A percentile compares a stretch with the other conserved stretches of the same genome.
Conservation (phyloP, 805 yeast genomes). For the Wickerhamomyces alni region DNA sequence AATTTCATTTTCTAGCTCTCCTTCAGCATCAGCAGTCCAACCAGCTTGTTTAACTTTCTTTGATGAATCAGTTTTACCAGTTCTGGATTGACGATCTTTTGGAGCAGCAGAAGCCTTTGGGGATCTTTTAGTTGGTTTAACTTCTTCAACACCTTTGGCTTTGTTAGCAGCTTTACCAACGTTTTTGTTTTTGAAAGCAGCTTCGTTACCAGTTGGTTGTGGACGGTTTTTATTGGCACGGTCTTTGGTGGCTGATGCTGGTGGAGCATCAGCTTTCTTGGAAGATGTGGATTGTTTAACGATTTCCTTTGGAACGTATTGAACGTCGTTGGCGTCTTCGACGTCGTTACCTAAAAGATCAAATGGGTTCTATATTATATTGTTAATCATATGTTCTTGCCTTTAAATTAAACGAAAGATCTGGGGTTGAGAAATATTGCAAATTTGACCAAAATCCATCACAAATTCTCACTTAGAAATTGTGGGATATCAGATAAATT, state of each 20-base stretch:
- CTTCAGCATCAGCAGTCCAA: conserved; percentile 78
- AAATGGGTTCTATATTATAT: conserved; percentile 59
- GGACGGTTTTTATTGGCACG: conserved; percentile 69
- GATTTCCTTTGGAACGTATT: conserved; percentile 59
- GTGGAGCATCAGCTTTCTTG: conserved; percentile 80
- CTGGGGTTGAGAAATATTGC: too few species aligned
- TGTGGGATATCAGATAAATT: too few species aligned
- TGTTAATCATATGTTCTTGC: too few species aligned
- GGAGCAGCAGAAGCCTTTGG: conserved; percentile 40
- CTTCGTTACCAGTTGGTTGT: conserved; percentile 80
- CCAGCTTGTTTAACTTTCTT: conserved; percentile 75
- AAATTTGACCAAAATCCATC: too few species aligned
- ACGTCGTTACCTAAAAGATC: conserved; percentile 85
- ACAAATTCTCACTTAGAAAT: too few species aligned
- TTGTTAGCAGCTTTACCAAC: conserved; percentile 62
- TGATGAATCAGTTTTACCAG: conserved; percentile 77
- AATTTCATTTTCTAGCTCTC: conserved; percentile 62
- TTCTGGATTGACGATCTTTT: conserved; percentile 80
- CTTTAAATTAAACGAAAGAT: too few species aligned
- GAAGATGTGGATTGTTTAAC: conserved; percentile 80
- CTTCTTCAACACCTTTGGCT: conserved; percentile 42
- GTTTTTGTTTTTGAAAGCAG: conserved; percentile 68
- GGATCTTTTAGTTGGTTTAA: conserved; percentile 52
- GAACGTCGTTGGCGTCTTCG: conserved; percentile 60
- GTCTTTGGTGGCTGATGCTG: conserved; percentile 75